Percentiles rank a stretch among this genome's conserved stretches.
Evolutionary conservation across 2,329 filamentous ascomycete species (phyloP).

Genomic region (Pestalotiopsis fici): DNA sequence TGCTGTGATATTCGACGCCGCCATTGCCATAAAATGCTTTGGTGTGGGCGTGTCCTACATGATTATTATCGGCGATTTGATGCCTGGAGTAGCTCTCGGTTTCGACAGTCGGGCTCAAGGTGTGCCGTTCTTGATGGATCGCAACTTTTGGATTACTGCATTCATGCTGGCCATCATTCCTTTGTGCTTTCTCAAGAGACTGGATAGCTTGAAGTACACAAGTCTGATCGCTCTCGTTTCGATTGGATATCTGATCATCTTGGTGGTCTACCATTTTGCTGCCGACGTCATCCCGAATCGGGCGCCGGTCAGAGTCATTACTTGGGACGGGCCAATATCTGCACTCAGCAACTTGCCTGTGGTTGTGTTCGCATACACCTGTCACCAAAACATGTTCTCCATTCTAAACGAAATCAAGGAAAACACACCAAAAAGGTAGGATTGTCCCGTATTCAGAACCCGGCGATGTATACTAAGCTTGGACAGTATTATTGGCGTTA

Average conservation of each 20-base stretch:
- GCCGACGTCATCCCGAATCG: slow-evolving; percentile 76
- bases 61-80: slow-evolving; percentile 97
- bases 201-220: slow-evolving; percentile 97
- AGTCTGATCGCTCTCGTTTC: slow-evolving; percentile 88
- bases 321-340: slow-evolving; percentile 77
- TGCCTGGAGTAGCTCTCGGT: slow-evolving; percentile 89
- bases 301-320: slow-evolving; percentile 72
- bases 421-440: slow-evolving; percentile 65
- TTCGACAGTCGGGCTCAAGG: slow-evolving; percentile 67
- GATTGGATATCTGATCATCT: slow-evolving; percentile 89
- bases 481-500: slow-evolving; percentile 73
- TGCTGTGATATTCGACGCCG: slow-evolving; percentile 90
- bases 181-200: slow-evolving; percentile 82
- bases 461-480: slow-evolving; percentile 12
- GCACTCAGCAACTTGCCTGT: slow-evolving; percentile 87
- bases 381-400: slow-evolving; percentile 99
- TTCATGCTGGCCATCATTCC: slow-evolving; percentile 98
- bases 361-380: slow-evolving; percentile 98
- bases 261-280: slow-evolving; percentile 91
- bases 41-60: slow-evolving; percentile 96
- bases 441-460: not conserved
- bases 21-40: slow-evolving; percentile 97
- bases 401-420: slow-evolving; percentile 93
- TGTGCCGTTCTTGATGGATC: slow-evolving; percentile 77
- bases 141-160: slow-evolving; percentile 96